These are phyloP conservation scores for Exophiala viscosa DNA, from an alignment of 2,329 filamentous ascomycete genomes.

Conservation along the genomic window DNA sequence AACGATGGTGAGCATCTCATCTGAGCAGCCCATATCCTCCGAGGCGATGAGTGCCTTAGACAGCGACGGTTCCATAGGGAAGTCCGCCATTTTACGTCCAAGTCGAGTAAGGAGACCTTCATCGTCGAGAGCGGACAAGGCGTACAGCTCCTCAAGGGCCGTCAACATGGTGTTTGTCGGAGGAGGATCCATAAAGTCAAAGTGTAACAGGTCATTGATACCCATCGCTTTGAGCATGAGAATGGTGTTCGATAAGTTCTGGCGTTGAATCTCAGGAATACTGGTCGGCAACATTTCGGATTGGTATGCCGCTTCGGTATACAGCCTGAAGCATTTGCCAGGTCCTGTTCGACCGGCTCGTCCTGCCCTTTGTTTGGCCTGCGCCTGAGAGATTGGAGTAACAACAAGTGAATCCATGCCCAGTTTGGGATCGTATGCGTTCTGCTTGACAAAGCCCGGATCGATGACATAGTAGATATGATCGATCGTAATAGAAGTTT, in stretches of 20 bases:
- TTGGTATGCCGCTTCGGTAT: slow-evolving; percentile 92
- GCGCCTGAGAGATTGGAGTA: slow-evolving; percentile 92
- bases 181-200: slow-evolving; percentile 98
- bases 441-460: slow-evolving; percentile 96
- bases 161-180: slow-evolving; percentile 98
- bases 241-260: slow-evolving; percentile 89
- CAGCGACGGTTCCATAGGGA: slow-evolving; percentile 92
- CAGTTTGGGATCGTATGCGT: slow-evolving; percentile 92
- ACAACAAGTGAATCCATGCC: slow-evolving; percentile 97
- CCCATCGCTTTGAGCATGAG: slow-evolving; percentile 99
- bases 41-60: slow-evolving; percentile 87
- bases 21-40: slow-evolving; percentile 82
- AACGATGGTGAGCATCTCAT: slow-evolving; percentile 91
- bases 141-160: slow-evolving; percentile 91
- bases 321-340: slow-evolving; percentile 91
- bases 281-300: slow-evolving; percentile 96
- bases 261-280: slow-evolving; percentile 92
- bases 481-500: slow-evolving; percentile 97
- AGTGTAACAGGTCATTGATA: slow-evolving; percentile 94
- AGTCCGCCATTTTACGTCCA: slow-evolving; percentile 96
- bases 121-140: slow-evolving; percentile 85
- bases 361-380: slow-evolving; percentile 90
- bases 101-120: slow-evolving; percentile 89
- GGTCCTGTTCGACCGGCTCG: slow-evolving; percentile 91
- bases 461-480: slow-evolving; percentile 97